phyloP scores from a whole-genome alignment of 768 basidiomycete species.

The Pleurotus tuoliensis region DNA sequence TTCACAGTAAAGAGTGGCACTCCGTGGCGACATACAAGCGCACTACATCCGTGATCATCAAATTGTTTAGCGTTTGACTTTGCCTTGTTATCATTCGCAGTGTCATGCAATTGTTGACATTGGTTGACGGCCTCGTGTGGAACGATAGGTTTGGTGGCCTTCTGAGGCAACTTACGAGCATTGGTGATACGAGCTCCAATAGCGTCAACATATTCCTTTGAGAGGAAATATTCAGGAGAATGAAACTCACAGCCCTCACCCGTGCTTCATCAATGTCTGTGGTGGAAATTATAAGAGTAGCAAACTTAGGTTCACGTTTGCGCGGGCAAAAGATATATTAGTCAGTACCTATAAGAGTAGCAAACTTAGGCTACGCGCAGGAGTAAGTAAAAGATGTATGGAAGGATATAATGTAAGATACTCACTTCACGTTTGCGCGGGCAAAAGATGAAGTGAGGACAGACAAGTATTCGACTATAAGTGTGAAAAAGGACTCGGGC shows the following conservation, averaged over 20 bases:
- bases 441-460: not conserved
- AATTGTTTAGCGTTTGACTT: slow-evolving; percentile 12
- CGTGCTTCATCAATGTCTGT: slow-evolving; percentile 15
- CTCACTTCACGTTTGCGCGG: not conserved
- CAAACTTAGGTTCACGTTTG: not conserved
- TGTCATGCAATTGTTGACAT: slow-evolving; percentile 22
- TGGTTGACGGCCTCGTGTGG: slow-evolving; percentile 21
- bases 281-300: slow-evolving; percentile 20
- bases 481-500: not conserved
- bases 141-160: slow-evolving; percentile 6
- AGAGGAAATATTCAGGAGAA: slow-evolving; percentile 17
- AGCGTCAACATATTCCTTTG: slow-evolving; percentile 16
- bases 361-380: not conserved
- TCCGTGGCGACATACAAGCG: slow-evolving; percentile 28
- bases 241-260: slow-evolving; percentile 20
- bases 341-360: not conserved
- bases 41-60: slow-evolving; percentile 25
- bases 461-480: not conserved
- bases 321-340: not conserved
- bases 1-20: slow-evolving; percentile 27
- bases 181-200: slow-evolving; percentile 15
- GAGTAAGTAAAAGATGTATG: not conserved
- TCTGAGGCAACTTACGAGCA: slow-evolving; percentile 6
- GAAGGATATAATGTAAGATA: not conserved
- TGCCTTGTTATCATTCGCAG: slow-evolving; percentile 20